Conservation (phyloP, 2,329 filamentous ascomycete species). For the Coniosporium tulheliwenetii region DNA sequence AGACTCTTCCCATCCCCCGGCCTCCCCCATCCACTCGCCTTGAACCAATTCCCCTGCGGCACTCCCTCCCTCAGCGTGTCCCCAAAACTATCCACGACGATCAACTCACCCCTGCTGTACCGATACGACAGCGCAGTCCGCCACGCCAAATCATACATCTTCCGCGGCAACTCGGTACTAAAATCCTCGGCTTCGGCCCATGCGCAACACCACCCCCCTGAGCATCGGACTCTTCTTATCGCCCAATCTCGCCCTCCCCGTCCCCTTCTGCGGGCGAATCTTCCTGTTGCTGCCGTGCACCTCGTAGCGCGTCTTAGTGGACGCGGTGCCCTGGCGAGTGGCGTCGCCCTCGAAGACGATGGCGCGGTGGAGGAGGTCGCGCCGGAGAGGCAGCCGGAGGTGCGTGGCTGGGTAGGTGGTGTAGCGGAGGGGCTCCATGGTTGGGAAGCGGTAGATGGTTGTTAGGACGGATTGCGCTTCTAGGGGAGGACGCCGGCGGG, state of each 20-base stretch:
- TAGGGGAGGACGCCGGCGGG: slow-evolving; percentile 12
- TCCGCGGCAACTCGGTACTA: slow-evolving; percentile 62
- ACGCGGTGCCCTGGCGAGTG: slow-evolving; percentile 75
- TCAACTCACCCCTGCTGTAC: slow-evolving; percentile 71
- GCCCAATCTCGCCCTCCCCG: slow-evolving; percentile 64
- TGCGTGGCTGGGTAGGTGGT: slow-evolving; percentile 68
- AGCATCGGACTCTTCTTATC: slow-evolving; percentile 68
- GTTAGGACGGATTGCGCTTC: slow-evolving; percentile 53
- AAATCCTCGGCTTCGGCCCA: slow-evolving; percentile 93
- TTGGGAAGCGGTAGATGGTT: slow-evolving; percentile 82
- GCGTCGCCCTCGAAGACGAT: slow-evolving; percentile 85
- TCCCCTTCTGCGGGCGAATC: slow-evolving; percentile 74
- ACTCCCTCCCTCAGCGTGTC: slow-evolving; percentile 54
- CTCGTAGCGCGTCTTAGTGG: slow-evolving; percentile 65
- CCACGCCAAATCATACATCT: slow-evolving; percentile 93
- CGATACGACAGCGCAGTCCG: slow-evolving; percentile 85
- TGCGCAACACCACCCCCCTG: slow-evolving; percentile 76
- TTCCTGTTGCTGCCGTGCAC: slow-evolving; percentile 75
- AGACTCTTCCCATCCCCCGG: slow-evolving; percentile 50
- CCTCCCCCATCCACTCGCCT: slow-evolving; percentile 53
- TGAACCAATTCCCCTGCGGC: slow-evolving; percentile 24
- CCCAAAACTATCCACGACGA: slow-evolving; percentile 67
- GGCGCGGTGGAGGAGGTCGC: slow-evolving; percentile 84
- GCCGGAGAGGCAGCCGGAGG: slow-evolving; percentile 71
- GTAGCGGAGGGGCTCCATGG: slow-evolving; percentile 67